phyloP scores from a whole-genome alignment of 2,329 filamentous ascomycete species.

The Simplicillium sp. region DNA sequence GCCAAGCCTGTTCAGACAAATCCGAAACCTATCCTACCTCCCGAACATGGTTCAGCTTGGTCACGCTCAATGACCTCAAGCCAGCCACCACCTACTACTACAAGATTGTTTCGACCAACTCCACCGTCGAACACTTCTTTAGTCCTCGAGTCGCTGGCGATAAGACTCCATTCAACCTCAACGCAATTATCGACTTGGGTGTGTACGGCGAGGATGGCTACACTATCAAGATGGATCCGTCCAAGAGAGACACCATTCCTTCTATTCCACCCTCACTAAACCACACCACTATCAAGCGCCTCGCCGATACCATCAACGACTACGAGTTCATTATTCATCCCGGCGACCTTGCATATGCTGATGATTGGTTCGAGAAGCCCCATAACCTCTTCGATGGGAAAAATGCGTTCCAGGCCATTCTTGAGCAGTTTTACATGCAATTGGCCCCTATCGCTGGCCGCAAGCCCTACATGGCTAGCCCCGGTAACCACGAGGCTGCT shows the following conservation, averaged over 20 bases:
- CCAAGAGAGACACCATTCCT: constrained; percentile 39
- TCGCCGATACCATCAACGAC: constrained; percentile 40
- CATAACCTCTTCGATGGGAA: constrained; percentile 36
- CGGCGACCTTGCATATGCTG: constrained; percentile 48
- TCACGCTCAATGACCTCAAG: constrained; percentile 32
- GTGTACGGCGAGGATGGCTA: constrained; percentile 27
- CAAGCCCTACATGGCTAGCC: constrained; percentile 36
- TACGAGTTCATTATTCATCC: constrained; percentile 47
- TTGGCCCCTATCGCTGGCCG: constrained; percentile 33
- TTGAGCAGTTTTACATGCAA: constrained; percentile 42
- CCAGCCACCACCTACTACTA: constrained; percentile 52
- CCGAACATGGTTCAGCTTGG: constrained; percentile 42
- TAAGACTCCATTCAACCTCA: constrained; percentile 39
- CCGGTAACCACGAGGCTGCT: constrained; percentile 49
- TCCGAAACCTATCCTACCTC: constrained; percentile 43
- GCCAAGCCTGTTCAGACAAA: constrained; percentile 30
- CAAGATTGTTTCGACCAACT: constrained; percentile 47
- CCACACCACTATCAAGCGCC: constrained; percentile 47
- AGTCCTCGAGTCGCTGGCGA: constrained; percentile 41
- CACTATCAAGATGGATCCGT: constrained; percentile 25
- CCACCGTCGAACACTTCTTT: constrained; percentile 40
- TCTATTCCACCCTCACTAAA: constrained; percentile 40
- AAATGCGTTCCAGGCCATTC: constrained; percentile 45
- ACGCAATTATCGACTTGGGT: constrained; percentile 41
- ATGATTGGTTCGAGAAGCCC: constrained; percentile 41